Conservation (phyloP, 1,284 basidiomycete genomes). For the Puccinia horiana region DNA sequence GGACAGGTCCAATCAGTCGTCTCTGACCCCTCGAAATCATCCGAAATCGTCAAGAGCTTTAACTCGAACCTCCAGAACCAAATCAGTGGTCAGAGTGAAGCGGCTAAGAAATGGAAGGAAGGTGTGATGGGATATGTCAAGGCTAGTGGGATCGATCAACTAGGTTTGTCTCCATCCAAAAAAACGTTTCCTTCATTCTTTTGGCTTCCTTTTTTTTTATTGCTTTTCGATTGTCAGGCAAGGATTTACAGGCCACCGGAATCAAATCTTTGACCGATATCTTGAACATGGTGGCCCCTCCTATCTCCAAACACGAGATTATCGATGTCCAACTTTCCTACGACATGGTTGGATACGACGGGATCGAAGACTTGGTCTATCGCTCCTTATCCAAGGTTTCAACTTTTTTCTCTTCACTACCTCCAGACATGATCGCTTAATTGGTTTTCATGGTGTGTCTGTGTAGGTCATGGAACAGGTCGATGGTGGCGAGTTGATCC, state of each 20-base stretch:
- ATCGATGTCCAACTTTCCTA: constrained; percentile 93
- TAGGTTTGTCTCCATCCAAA: neutral
- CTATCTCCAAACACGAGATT: constrained; percentile 96
- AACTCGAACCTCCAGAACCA: constrained; percentile 33
- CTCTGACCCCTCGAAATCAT: constrained; percentile 36
- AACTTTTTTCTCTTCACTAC: constrained; percentile 5
- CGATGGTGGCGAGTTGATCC: constrained; percentile 83
- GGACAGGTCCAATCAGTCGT: constrained; percentile 48
- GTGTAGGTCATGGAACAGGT: constrained; percentile 85
- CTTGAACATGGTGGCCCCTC: constrained; percentile 93
- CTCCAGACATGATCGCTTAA: neutral
- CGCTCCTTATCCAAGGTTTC: constrained; percentile 66
- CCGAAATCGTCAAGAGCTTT: constrained; percentile 43
- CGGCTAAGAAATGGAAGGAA: constrained; percentile 47
- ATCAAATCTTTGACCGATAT: constrained; percentile 80
- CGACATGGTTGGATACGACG: constrained; percentile 94
- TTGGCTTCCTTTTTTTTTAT: neutral
- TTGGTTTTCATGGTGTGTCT: neutral
- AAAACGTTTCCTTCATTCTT: neutral
- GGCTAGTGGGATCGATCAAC: constrained; percentile 47
- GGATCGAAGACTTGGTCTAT: constrained; percentile 93
- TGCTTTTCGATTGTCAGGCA: constrained; percentile 64
- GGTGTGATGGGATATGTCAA: constrained; percentile 44
- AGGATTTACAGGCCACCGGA: constrained; percentile 81
- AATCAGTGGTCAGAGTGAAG: constrained; percentile 31